Conservation (phyloP, 2,329 filamentous ascomycete genomes). For the Cercospora sp. region DNA sequence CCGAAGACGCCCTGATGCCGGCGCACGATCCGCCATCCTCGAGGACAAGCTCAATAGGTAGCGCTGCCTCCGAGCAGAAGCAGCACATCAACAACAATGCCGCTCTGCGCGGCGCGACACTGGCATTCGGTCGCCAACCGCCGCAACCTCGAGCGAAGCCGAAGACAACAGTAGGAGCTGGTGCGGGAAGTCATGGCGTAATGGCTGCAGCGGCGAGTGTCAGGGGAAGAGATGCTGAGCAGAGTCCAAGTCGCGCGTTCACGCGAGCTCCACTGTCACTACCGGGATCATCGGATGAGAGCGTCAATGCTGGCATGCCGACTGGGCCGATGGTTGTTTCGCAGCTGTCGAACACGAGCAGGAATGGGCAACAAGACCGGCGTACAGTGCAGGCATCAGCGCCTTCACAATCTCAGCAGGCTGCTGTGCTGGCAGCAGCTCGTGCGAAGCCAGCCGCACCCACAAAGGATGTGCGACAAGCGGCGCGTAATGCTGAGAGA, state of each 20-base stretch:
- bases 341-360: neutral
- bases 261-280: constrained; percentile 18
- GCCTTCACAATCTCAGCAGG: constrained; percentile 32
- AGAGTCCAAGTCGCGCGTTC: constrained; percentile 24
- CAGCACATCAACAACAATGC: constrained; percentile 38
- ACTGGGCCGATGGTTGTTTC: neutral
- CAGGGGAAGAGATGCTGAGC: constrained; percentile 22
- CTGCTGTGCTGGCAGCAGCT: constrained; percentile 34
- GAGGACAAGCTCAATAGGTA: constrained; percentile 30
- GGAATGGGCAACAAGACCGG: neutral
- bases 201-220: constrained; percentile 39
- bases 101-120: constrained; percentile 51
- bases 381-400: neutral
- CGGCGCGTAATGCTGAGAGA: constrained; percentile 15
- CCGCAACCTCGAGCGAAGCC: constrained; percentile 20
- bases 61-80: constrained; percentile 16
- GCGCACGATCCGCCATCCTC: constrained; percentile 20
- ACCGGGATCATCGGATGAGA: neutral
- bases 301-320: neutral
- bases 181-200: constrained; percentile 23
- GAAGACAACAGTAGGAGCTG: constrained; percentile 2
- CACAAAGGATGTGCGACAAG: constrained; percentile 4
- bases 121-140: constrained; percentile 50
- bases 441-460: constrained; percentile 23
- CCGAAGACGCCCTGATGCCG: constrained; percentile 28